Base-by-base conservation (phyloP, 2,329 filamentous ascomycete genomes). In the Ascochyta koolunga region DNA sequence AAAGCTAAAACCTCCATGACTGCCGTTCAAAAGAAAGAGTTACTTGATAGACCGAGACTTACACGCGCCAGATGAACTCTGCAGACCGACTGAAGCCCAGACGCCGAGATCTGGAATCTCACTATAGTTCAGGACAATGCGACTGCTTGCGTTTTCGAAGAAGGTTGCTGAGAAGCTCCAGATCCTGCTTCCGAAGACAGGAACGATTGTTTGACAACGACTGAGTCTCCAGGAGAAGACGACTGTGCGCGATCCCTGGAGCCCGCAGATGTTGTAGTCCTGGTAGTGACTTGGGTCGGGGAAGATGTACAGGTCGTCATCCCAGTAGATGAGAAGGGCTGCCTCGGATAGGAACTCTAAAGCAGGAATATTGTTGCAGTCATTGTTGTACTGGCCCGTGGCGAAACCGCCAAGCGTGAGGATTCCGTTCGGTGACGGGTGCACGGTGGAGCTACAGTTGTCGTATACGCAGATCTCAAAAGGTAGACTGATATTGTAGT, bases 391-490 rank as follows among this genome's bases (percentile, higher is more conserved):
- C 5, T 25, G 24, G 1, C 11, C 11, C 9, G 43, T 37, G 11
- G 41, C 13, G 7, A 43, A 39, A 16, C 11, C 29, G 8, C 38
- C 48, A 9, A 51, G 40, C 3, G 39, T 44, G 6, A 51, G 39
- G 18, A 51, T 4, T 2, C 48, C 40, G 25, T 51, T 51, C 1
- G 40, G 32, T 9, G 16, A 18, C 5, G 48, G 48, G 21, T 32
- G 33, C 2, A 33, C 40, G 5, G 8, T 45, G 9, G 16, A 18
- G 24, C 19, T 44, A 21, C 48, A 51, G 9, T 24, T 33, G 9
- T 27, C 25, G 15, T 51, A 51, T 18, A 51, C 45, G 40, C 48
- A 51, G 16, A 51, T 27, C 24, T 43, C 18, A 18, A 51, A 51
- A 5, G 39, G 39, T n/a, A 51, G 25, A 2, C 35, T 11, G 35